Evolutionary conservation across 192 early-diverging fungal genomes (phyloP), one percentile per base, ranked within the genome.

Genomic region (Gorgonomyces haynaldii): DNA sequence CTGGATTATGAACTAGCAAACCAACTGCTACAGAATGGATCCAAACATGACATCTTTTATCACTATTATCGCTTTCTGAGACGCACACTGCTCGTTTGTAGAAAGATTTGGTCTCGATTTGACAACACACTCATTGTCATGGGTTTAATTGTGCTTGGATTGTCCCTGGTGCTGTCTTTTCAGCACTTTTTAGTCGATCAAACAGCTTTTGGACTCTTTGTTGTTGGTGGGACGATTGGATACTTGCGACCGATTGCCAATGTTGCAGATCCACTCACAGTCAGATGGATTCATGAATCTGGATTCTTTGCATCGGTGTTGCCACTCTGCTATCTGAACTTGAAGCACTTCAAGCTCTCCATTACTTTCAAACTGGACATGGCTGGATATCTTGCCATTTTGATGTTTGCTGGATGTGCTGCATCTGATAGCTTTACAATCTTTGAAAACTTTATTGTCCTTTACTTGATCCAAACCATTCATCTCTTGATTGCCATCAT

Each of bases 71-170:
- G 61, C 31, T 86, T 84, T 45, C 61, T 83, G 32, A 59, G 81
- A 0, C 54, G 56, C 3, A 71, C 84, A 0, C 67, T 97, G 10
- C 69, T 70, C 10, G 74, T 78, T 13, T 77, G 85, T 45, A 79
- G 87, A n/a, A 62, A 72, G 24, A 76, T 87, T 29, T 97, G 94
- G 94, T 87, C 91, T 12, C 85, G 88, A 23, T 97, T 97, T 55
- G 89, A 97, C 40, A 60, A 77, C 4, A 66, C 69, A 1, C 63
- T 85, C 25, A 95, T 97, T 57, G 47, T 73, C 0, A 46, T 80
- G 5, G 94, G 94, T 7, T 67, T 83, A 0, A 31, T 65, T 8
- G 58, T 87, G 1, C 54, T 89, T 22, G 32, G 62, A 3, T 50
- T 74, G 23, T 22, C 54, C 1, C 21, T 61, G 2, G 42, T 54